Evolutionary conservation across 2,329 filamentous ascomycete species (phyloP).

Genomic region (Penicillium sp.): DNA sequence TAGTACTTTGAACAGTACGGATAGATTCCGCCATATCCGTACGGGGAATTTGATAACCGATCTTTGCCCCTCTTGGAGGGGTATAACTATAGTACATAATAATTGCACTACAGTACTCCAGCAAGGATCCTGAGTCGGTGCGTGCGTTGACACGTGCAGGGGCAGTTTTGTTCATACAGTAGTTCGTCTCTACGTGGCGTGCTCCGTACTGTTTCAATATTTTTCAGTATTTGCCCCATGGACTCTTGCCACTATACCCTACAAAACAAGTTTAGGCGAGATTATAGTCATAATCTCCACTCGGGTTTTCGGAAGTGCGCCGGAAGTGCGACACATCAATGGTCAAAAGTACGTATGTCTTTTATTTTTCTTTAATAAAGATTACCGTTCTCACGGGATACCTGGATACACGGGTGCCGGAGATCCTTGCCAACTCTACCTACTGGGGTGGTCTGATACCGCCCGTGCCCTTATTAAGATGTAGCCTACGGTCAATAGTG

Average conservation of each 20-base stretch:
- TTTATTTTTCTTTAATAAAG: not conserved
- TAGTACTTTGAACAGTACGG: too few relatives aligned
- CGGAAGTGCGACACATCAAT: not conserved
- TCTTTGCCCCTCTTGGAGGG: constrained; percentile 5
- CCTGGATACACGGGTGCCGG: constrained; percentile 14
- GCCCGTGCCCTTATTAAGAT: constrained; percentile 8
- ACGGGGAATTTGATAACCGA: not conserved
- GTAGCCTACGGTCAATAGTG: not conserved
- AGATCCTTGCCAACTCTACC: constrained; percentile 17
- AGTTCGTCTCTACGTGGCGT: not conserved
- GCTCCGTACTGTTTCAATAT: not conserved
- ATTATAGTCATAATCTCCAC: not conserved
- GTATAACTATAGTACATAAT: not conserved
- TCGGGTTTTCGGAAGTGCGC: not conserved
- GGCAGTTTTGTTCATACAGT: not conserved
- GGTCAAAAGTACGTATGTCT: constrained; percentile 1
- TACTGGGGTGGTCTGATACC: constrained; percentile 16
- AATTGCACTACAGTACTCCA: not conserved
- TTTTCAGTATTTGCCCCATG: not conserved
- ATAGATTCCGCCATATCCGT: not conserved
- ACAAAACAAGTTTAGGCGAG: not conserved
- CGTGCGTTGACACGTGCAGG: constrained; percentile 18
- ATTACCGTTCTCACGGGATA: not conserved
- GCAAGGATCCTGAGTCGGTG: constrained; percentile 11
- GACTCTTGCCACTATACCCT: not conserved